Conservation (phyloP, 2,329 filamentous ascomycete genomes). For the Cytospora piceicola region DNA sequence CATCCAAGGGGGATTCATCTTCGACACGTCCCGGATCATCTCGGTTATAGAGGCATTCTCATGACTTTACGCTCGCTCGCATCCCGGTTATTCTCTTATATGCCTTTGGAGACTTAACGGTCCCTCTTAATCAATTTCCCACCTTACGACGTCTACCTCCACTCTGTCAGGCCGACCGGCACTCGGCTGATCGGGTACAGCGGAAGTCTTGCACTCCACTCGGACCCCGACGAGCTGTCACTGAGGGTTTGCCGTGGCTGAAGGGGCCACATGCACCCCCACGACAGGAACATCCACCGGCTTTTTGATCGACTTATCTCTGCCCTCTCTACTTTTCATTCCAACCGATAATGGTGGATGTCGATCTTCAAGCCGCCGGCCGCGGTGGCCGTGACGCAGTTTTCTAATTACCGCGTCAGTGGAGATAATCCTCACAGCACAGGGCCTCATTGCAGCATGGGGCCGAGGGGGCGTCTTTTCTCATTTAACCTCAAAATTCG, state of each 20-base stretch:
- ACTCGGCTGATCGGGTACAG: constrained; percentile 10
- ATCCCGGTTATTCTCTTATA: constrained; percentile 31
- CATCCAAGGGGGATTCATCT: constrained; percentile 27
- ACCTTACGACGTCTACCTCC: constrained; percentile 26
- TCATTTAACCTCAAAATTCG: background rate
- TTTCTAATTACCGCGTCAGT: background rate
- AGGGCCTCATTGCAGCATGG: background rate
- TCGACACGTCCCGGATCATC: constrained; percentile 29
- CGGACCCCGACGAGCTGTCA: background rate
- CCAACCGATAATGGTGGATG: background rate
- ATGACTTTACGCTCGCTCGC: constrained; percentile 32
- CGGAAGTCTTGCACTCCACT: background rate
- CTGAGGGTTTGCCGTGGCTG: background rate
- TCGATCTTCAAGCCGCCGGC: background rate
- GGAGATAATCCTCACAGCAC: background rate
- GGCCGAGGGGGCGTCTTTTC: background rate
- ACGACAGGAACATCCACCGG: background rate
- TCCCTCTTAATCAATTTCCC: constrained; percentile 31
- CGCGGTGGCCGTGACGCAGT: background rate
- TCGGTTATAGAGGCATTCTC: constrained; percentile 31
- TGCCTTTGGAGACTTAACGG: constrained; percentile 30
- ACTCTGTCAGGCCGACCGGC: constrained; percentile 12
- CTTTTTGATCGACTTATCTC: background rate
- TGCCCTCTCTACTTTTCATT: background rate
- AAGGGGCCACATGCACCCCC: background rate